Base-by-base conservation (phyloP, 108 stramenopile species). In the Skeletonema grethae region DNA sequence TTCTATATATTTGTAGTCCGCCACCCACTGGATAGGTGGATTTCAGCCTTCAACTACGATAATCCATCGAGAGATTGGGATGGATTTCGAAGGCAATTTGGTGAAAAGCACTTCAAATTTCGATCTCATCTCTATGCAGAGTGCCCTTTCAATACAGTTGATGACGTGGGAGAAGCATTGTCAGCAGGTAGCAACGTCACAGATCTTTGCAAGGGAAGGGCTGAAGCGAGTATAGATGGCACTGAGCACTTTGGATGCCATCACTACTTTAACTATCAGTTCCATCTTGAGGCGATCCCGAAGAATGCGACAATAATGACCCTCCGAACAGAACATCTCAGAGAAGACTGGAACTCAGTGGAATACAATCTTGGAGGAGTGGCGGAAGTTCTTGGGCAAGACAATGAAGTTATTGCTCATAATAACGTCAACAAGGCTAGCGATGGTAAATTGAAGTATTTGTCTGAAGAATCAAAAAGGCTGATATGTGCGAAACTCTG, bases 21-120 rank as follows among this genome's bases (percentile, higher is more conserved):
- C 18, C 62, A 73, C 69, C 79, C 79, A 48, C 43, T 80, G 11
- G 64, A 61, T 34, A 63, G 79, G 57, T 29, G 67, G 5, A 48
- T 70, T 6, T 80, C 79, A 22, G 72, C 79, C 16, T 70, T 80
- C 69, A 74, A 80, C 53, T 80, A 80, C 41, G 79, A 80, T 13
- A 63, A 73, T 16, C 79, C 79, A 12, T 63, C 78, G 3, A 57
- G 34, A 32, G 65, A 72, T 53, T 67, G 65, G 69, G 69, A 61
- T 8, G 35, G 41, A 8, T 70, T 61, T 61, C 59, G 59, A 16
- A 18, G 3, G 13, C 20, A 22, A 6, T 61, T 32, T 46, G 69
- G 69, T 1, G 41, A 60, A 20, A 70, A 70, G 46, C 69, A 70
- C 18, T 60, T 41, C 43, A 48, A 70, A 4, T 61, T 70, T 70